Evolutionary conservation across 495 filamentous ascomycete species (phyloP).

Genomic region (Penicillium cataractarum): DNA sequence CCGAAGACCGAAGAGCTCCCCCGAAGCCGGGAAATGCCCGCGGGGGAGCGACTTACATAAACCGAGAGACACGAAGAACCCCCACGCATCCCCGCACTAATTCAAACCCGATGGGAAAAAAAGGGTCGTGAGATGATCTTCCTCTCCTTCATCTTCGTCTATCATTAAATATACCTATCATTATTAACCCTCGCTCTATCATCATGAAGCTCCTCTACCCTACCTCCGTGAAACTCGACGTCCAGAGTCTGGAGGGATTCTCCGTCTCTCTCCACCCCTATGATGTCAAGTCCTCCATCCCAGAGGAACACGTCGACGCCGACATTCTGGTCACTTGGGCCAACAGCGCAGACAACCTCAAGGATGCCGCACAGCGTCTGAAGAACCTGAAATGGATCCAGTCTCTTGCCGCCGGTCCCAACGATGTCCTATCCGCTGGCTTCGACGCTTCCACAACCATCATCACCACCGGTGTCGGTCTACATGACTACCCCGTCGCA

Average conservation of each 20-base stretch:
- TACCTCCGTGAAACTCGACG: slow-evolving; percentile 56
- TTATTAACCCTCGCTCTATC: background rate
- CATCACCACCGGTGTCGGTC: slow-evolving; percentile 60
- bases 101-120: background rate
- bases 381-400: slow-evolving; percentile 63
- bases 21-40: background rate
- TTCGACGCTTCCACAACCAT: slow-evolving; percentile 48
- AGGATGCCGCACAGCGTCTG: slow-evolving; percentile 51
- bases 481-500: slow-evolving; percentile 63
- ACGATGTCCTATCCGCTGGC: slow-evolving; percentile 61
- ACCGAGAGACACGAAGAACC: background rate
- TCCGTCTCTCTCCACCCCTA: slow-evolving; percentile 54
- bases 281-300: slow-evolving; percentile 55
- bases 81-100: slow-evolving; percentile 6
- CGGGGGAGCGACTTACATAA: background rate
- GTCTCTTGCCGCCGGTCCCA: slow-evolving; percentile 62
- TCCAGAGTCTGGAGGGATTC: slow-evolving; percentile 55
- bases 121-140: background rate
- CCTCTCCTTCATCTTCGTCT: background rate
- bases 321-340: slow-evolving; percentile 59
- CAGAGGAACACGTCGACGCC: slow-evolving; percentile 55
- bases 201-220: slow-evolving; percentile 66
- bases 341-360: slow-evolving; percentile 56
- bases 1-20: background rate
- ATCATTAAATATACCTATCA: background rate